A percentile compares a stretch with the other conserved stretches of the same genome.
These are phyloP conservation scores for Yamadazyma takamatsuzukensis DNA, from an alignment of 805 yeast species.

Conservation along the genomic window DNA sequence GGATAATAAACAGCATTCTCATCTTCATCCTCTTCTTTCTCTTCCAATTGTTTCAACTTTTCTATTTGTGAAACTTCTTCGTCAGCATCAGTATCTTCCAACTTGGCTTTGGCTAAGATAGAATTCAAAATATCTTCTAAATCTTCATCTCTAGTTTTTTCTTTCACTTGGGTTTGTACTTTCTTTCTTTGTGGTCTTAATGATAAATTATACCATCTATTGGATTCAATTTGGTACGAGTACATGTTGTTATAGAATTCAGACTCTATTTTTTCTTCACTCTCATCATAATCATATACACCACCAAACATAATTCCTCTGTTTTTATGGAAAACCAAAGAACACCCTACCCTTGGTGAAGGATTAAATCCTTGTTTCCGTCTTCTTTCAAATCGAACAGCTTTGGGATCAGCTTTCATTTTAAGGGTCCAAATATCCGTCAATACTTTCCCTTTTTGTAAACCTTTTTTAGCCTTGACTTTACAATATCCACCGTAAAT, in stretches of 20 bases:
- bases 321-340: slow-evolving; percentile 83
- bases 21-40: slow-evolving; percentile 40
- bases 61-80: slow-evolving; percentile 36
- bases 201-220: slow-evolving; percentile 79
- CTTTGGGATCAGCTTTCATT: slow-evolving; percentile 79
- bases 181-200: slow-evolving; percentile 61
- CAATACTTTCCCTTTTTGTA: slow-evolving; percentile 86
- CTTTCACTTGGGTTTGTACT: slow-evolving; percentile 36
- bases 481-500: slow-evolving; percentile 93
- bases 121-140: slow-evolving; percentile 77
- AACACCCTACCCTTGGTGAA: slow-evolving; percentile 90
- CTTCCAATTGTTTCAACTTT: slow-evolving; percentile 29
- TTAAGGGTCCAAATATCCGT: slow-evolving; percentile 83
- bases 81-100: slow-evolving; percentile 56
- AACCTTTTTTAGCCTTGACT: slow-evolving; percentile 83
- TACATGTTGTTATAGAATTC: slow-evolving; percentile 76
- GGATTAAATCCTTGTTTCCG: slow-evolving; percentile 89
- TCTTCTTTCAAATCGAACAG: slow-evolving; percentile 83
- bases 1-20: slow-evolving; percentile 48
- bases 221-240: slow-evolving; percentile 79
- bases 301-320: slow-evolving; percentile 95
- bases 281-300: slow-evolving; percentile 91
- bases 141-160: slow-evolving; percentile 66
- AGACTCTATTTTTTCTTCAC: slow-evolving; percentile 87
- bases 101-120: slow-evolving; percentile 68